Percentiles rank a stretch among this genome's conserved stretches.
Conservation (phyloP, 805 yeast species). For the Kluyveromyces starmeri region DNA sequence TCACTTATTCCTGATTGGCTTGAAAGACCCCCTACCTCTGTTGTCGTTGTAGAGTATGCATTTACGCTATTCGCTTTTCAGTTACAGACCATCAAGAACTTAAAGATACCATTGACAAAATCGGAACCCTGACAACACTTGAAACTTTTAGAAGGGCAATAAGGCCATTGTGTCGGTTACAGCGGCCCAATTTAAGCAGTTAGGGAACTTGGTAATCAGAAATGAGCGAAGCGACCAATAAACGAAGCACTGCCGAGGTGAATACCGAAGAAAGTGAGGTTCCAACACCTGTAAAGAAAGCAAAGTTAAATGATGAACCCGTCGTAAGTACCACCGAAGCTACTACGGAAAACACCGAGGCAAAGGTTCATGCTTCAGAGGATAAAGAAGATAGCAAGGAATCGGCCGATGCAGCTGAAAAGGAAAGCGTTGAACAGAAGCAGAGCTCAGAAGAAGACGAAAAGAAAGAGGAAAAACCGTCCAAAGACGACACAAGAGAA, state of each 20-base stretch:
- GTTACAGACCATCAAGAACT: too few relatives aligned
- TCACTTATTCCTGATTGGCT: too few relatives aligned
- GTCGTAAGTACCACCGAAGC: not conserved
- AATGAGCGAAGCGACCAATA: not conserved
- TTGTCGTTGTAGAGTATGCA: too few relatives aligned
- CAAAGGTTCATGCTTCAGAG: slow-evolving; percentile 11
- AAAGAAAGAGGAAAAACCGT: slow-evolving; percentile 7
- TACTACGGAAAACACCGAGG: slow-evolving; percentile 12
- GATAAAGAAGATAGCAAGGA: slow-evolving; percentile 4
- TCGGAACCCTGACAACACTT: too few relatives aligned
- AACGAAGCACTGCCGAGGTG: not conserved
- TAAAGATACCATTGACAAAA: too few relatives aligned
- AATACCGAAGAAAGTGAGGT: not conserved
- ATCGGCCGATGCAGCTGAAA: slow-evolving; percentile 6
- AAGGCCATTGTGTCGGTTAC: too few relatives aligned
- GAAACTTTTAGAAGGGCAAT: too few relatives aligned
- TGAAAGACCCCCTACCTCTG: too few relatives aligned
- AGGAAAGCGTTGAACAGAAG: not conserved
- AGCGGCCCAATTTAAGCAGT: too few relatives aligned
- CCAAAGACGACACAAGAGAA: slow-evolving; percentile 17
- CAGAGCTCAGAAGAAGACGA: slow-evolving; percentile 5
- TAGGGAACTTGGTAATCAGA: too few relatives aligned
- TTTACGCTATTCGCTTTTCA: too few relatives aligned
- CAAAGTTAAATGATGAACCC: not conserved
- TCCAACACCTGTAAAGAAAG: not conserved